These are phyloP conservation scores for Cyberlindnera euphorbiiphila DNA, from an alignment of 805 yeast species.

Conservation along the genomic window DNA sequence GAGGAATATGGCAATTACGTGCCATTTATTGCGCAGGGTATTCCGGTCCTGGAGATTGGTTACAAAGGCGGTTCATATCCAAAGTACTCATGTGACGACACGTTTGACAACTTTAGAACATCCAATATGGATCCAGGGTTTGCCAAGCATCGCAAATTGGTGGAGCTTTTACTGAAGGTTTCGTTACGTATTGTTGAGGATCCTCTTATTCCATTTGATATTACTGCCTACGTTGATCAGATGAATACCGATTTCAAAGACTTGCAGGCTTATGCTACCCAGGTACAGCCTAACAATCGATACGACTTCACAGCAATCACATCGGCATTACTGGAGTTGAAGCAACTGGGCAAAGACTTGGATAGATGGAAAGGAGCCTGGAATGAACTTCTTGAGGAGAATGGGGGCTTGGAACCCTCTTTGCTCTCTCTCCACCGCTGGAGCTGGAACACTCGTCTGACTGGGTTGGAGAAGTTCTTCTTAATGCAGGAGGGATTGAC, in stretches of 20 bases:
- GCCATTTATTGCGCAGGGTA: slow-evolving; percentile 62
- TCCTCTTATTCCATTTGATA: slow-evolving; percentile 71
- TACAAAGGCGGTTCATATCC: slow-evolving; percentile 41
- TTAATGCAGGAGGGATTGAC: slow-evolving; percentile 37
- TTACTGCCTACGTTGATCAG: slow-evolving; percentile 42
- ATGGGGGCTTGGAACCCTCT: slow-evolving; percentile 68
- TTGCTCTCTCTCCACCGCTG: slow-evolving; percentile 66
- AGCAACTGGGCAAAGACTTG: slow-evolving; percentile 43
- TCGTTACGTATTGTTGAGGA: slow-evolving; percentile 62
- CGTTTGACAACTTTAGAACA: slow-evolving; percentile 49
- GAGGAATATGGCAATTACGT: slow-evolving; percentile 56
- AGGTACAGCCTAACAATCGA: slow-evolving; percentile 20
- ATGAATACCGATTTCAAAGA: slow-evolving; percentile 44
- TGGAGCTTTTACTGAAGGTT: slow-evolving; percentile 50
- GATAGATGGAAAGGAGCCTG: slow-evolving; percentile 60
- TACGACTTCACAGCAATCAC: slow-evolving; percentile 30
- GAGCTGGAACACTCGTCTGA: slow-evolving; percentile 74
- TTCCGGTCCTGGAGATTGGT: slow-evolving; percentile 64
- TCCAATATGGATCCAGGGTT: slow-evolving; percentile 52
- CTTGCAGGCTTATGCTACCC: slow-evolving; percentile 37
- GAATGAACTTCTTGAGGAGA: slow-evolving; percentile 49
- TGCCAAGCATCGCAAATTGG: slow-evolving; percentile 51
- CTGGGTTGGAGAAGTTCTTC: slow-evolving; percentile 51
- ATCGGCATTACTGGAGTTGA: slow-evolving; percentile 36
- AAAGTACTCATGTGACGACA: slow-evolving; percentile 58